phyloP scores from a whole-genome alignment of 208 protist genomes.

The Trypanosoma platydactyli region DNA sequence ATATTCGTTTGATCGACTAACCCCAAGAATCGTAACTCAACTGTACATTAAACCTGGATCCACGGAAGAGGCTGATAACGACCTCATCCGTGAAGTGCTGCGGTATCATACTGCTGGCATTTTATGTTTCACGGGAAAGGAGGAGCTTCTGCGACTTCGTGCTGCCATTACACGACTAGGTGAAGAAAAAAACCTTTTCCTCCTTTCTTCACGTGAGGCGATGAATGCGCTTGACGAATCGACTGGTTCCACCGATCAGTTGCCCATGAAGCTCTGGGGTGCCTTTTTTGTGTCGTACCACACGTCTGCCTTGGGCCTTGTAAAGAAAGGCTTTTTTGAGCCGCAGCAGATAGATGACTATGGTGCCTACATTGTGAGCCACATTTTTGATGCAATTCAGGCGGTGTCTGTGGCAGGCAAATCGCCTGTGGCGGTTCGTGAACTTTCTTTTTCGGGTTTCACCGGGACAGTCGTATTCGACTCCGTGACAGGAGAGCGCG shows the following conservation, averaged over 20 bases:
- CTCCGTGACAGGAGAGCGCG: constrained; percentile 64
- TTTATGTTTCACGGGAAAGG: constrained; percentile 61
- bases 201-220: constrained; percentile 65
- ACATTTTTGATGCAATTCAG: constrained; percentile 77
- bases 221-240: constrained; percentile 56
- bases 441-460: constrained; percentile 60
- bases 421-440: constrained; percentile 45
- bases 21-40: constrained; percentile 69
- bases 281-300: constrained; percentile 72
- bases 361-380: constrained; percentile 75
- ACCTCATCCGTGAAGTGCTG: constrained; percentile 42
- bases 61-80: constrained; percentile 52
- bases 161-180: constrained; percentile 43
- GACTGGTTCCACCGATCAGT: constrained; percentile 25
- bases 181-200: constrained; percentile 40
- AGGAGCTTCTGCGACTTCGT: constrained; percentile 53
- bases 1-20: constrained; percentile 42
- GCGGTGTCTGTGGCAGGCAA: constrained; percentile 44
- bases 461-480: constrained; percentile 76
- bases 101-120: constrained; percentile 49
- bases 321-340: constrained; percentile 47
- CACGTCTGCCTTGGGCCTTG: constrained; percentile 41
- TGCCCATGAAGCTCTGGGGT: constrained; percentile 43
- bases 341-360: constrained; percentile 51
- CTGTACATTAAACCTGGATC: constrained; percentile 49